These are phyloP conservation scores for Paradendryphiella salina DNA, from an alignment of 2,329 filamentous ascomycete genomes.

Conservation along the genomic window DNA sequence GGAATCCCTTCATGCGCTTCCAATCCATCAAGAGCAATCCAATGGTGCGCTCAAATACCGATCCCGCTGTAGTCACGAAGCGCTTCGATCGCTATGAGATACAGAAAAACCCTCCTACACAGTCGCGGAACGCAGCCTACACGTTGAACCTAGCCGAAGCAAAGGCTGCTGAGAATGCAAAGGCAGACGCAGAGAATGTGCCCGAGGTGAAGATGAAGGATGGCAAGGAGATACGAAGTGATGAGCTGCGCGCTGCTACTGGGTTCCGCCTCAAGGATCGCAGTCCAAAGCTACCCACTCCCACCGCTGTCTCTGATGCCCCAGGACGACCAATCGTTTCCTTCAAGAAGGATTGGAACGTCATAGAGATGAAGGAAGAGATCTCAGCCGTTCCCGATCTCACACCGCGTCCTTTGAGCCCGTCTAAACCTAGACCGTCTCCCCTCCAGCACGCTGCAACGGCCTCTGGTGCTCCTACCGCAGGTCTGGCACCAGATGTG, in stretches of 20 bases:
- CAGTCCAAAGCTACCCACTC: slow-evolving; percentile 83
- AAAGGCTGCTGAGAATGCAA: slow-evolving; percentile 34
- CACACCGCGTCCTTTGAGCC: slow-evolving; percentile 22
- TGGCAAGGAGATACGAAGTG: slow-evolving; percentile 78
- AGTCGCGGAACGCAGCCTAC: slow-evolving; percentile 80
- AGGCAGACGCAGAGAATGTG: slow-evolving; percentile 38
- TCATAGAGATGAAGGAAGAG: slow-evolving; percentile 69
- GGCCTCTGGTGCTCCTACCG: slow-evolving; percentile 53
- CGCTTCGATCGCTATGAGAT: slow-evolving; percentile 67
- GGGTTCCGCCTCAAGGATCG: slow-evolving; percentile 86
- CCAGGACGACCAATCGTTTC: slow-evolving; percentile 94
- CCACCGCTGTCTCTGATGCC: slow-evolving; percentile 86
- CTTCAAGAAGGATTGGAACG: slow-evolving; percentile 83
- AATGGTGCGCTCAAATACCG: slow-evolving; percentile 52
- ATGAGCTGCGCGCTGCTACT: slow-evolving; percentile 88
- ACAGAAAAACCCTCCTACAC: slow-evolving; percentile 78
- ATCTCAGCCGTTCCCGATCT: slow-evolving; percentile 35
- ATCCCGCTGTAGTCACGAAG: slow-evolving; percentile 50
- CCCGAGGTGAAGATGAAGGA: slow-evolving; percentile 65
- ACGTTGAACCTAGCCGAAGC: slow-evolving; percentile 63
- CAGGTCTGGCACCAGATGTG: slow-evolving; percentile 53
- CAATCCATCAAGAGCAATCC: slow-evolving; percentile 55
- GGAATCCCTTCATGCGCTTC: slow-evolving; percentile 68
- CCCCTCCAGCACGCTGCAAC: slow-evolving; percentile 46
- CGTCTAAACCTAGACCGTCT: slow-evolving; percentile 27